Base-by-base conservation (phyloP, 495 filamentous ascomycete species). In the Hapsidospora chrysogenum region DNA sequence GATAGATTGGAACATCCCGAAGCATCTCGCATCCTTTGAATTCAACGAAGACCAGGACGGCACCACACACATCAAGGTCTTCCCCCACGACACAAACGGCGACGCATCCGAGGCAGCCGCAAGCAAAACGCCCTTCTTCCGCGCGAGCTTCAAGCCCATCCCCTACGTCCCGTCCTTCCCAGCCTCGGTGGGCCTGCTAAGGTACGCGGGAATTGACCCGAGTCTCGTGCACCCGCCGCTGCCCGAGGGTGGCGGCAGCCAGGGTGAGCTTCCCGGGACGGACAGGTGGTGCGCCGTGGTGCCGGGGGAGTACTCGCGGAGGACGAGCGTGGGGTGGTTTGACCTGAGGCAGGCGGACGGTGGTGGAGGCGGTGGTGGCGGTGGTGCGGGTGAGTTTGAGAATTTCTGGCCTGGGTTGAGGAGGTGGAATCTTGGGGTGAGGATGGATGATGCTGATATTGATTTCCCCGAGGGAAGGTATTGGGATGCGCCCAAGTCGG, bases 1-100 rank as follows among this genome's bases (percentile, higher is more conserved):
- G 4, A 39, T 31, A 54, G 61, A 64, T 37, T 69, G 63, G 63
- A 68, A 67, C 46, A 60, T 66, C 27, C 63, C 66, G 8, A 69
- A 69, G 43, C 65, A 68, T 44, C 52, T 70, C 11, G 67, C 64
- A 16, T 52, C 52, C 23, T 69, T 70, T 46, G 45, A 49, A 15
- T 72, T 63, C 53, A 56, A 48, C 4, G 44, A 54, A 14, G 36
- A 43, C n/a, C 44, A 48, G 2, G 45, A 50, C 36, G 50, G 49
- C 11, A 40, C 49, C 9, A 46, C 54, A n/a, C 49, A 43, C n/a
- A 45, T 70, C 35, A 41, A 55, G 17, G 58, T 72, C 28, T 67
- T 45, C 39, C 57, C 58, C 0, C 46, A 57, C 30, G 57, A 57
- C 26, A 33, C 31, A 7, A 30, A 41, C 9, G 33, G 39, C 28